Percentiles rank a stretch among this genome's conserved stretches.
phyloP scores from a whole-genome alignment of 2,329 filamentous ascomycete genomes.

The Penicillium sp. region DNA sequence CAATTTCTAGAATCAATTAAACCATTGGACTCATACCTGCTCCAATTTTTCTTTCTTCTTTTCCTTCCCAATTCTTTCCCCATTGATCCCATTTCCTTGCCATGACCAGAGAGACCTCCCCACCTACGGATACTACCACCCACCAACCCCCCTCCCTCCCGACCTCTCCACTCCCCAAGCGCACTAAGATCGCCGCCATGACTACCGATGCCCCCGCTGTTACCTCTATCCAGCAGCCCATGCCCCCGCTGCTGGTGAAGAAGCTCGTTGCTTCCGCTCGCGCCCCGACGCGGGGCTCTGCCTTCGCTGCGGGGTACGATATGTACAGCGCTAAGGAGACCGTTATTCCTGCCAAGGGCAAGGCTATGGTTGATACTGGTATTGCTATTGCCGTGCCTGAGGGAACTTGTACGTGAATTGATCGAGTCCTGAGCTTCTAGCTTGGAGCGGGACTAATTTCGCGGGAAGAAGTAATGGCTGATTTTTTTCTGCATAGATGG shows the following conservation, averaged over 20 bases:
- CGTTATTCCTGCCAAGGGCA: constrained; percentile 76
- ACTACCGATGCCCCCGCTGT: constrained; percentile 33
- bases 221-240: constrained; percentile 41
- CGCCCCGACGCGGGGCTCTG: constrained; percentile 83
- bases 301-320: constrained; percentile 91
- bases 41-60: not conserved
- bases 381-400: constrained; percentile 87
- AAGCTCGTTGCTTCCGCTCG: constrained; percentile 78
- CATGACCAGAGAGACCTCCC: constrained; percentile 48
- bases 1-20: constrained; percentile 9
- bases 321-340: constrained; percentile 76
- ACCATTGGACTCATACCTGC: not conserved
- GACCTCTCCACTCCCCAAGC: constrained; percentile 75
- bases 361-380: constrained; percentile 85
- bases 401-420: constrained; percentile 71
- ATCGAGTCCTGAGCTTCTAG: not conserved
- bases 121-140: constrained; percentile 34
- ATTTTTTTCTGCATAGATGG: constrained; percentile 63
- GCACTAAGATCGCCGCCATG: constrained; percentile 63
- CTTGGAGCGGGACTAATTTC: not conserved
- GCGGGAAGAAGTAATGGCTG: not conserved
- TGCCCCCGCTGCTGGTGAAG: constrained; percentile 77
- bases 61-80: not conserved
- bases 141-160: constrained; percentile 61
- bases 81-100: constrained; percentile 14